phyloP scores from a whole-genome alignment of 2,329 filamentous ascomycete genomes.

The Aspergillus pseudotamarii region DNA sequence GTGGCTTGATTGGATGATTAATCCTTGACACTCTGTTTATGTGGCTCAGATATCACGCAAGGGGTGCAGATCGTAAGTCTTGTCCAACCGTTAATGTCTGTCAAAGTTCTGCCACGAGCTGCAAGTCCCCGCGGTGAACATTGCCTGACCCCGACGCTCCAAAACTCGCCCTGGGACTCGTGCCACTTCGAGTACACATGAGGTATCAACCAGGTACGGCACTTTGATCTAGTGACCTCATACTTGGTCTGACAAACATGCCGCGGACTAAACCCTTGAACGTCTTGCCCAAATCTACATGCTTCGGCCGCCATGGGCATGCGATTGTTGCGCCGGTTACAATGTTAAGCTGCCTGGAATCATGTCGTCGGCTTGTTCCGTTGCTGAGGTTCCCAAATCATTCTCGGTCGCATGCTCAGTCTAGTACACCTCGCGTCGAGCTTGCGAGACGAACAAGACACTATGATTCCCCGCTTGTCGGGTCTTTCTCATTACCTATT shows the following conservation, averaged over 20 bases:
- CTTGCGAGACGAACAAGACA: neutral
- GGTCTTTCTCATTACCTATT: neutral
- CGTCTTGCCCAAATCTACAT: neutral
- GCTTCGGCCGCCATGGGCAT: neutral
- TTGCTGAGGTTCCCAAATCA: neutral
- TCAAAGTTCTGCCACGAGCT: neutral
- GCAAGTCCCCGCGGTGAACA: neutral
- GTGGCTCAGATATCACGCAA: neutral
- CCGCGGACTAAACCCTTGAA: neutral
- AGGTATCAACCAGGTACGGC: neutral
- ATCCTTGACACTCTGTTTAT: neutral
- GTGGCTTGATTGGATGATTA: constrained; percentile 58
- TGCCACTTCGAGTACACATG: neutral
- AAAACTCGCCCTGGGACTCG: neutral
- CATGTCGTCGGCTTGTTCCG: neutral
- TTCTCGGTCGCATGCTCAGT: neutral
- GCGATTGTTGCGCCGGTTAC: neutral
- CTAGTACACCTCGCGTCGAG: neutral
- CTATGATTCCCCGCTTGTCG: neutral
- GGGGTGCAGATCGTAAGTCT: neutral
- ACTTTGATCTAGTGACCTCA: neutral
- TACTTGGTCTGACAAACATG: neutral
- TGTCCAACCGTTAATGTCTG: neutral
- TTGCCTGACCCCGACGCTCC: neutral
- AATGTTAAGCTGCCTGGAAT: neutral